These are phyloP conservation scores for Arctium minus DNA, from an alignment of 129 eudicot species.

Conservation along the genomic window DNA sequence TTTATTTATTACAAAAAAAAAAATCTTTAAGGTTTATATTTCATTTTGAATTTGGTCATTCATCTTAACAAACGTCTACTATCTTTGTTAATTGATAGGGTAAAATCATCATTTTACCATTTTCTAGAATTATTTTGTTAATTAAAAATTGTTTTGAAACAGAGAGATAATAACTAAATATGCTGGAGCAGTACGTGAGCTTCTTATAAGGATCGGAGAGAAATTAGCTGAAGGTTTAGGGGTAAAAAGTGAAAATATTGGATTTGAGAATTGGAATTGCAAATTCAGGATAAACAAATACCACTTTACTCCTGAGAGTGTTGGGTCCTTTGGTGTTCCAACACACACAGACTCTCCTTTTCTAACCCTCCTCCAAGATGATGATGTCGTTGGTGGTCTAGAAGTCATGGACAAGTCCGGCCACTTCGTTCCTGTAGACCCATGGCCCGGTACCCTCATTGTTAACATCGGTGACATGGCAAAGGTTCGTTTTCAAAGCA, in stretches of 20 bases:
- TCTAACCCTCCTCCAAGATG: slow-evolving; percentile 65
- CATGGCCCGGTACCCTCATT: no score
- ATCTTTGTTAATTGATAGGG: no score
- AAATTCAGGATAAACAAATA: slow-evolving; percentile 69
- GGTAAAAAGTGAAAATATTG: not conserved
- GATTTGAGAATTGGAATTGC: slow-evolving; percentile 52
- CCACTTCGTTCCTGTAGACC: no score
- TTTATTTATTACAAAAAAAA: no score
- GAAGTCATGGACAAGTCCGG: slow-evolving; percentile 13
- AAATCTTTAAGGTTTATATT: no score
- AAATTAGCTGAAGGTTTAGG: not conserved
- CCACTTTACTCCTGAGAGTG: slow-evolving; percentile 22
- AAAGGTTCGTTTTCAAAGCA: no score
- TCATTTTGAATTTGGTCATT: no score
- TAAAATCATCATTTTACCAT: not conserved
- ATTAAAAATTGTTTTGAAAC: not conserved
- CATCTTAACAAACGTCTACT: no score
- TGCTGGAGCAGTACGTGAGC: slow-evolving; percentile 42
- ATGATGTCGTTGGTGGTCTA: slow-evolving; percentile 60
- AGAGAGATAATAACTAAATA: slow-evolving; percentile 32
- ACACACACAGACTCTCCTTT: slow-evolving; percentile 65
- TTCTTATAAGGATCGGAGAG: slow-evolving; percentile 23
- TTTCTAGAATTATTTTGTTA: not conserved
- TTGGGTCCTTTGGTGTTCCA: slow-evolving; percentile 29
- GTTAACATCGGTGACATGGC: no score